phyloP scores from a whole-genome alignment of 2,329 filamentous ascomycete genomes.

The Davidsoniella virescens region DNA sequence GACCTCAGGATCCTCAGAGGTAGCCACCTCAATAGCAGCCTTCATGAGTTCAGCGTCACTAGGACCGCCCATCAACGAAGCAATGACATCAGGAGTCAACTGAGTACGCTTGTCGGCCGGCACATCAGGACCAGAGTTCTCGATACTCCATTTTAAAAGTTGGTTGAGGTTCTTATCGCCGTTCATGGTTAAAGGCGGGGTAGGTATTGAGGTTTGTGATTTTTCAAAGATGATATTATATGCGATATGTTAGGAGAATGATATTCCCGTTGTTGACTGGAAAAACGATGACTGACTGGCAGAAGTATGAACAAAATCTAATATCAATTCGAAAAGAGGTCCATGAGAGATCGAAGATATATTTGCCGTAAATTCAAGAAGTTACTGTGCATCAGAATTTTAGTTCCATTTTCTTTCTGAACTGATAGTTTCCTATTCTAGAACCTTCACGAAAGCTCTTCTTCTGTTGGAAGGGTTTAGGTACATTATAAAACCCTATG shows the following conservation, averaged over 20 bases:
- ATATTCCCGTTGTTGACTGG: too few species aligned
- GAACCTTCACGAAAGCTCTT: conserved; percentile 13
- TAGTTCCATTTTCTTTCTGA: neutral
- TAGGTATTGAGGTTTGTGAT: neutral
- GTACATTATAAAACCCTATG: neutral
- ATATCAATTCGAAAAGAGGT: too few species aligned
- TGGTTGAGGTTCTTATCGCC: conserved; percentile 47
- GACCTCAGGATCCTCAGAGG: conserved; percentile 41
- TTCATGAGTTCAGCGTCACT: conserved; percentile 89
- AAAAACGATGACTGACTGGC: too few species aligned
- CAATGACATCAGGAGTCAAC: conserved; percentile 55
- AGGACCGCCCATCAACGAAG: conserved; percentile 64
- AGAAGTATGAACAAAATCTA: too few species aligned
- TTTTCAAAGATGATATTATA: neutral
- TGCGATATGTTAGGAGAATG: neutral
- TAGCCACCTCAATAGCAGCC: conserved; percentile 63
- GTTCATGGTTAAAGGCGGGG: conserved; percentile 12
- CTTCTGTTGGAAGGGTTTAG: neutral
- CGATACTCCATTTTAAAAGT: conserved; percentile 62
- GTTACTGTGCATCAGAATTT: neutral
- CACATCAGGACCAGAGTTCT: conserved; percentile 26
- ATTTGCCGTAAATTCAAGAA: neutral
- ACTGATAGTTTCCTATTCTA: conserved; percentile 8
- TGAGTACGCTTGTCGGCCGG: conserved; percentile 22
- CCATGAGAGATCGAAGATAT: neutral